Conservation (phyloP, 148 eudicot species). For the Persicaria tinctoria region DNA sequence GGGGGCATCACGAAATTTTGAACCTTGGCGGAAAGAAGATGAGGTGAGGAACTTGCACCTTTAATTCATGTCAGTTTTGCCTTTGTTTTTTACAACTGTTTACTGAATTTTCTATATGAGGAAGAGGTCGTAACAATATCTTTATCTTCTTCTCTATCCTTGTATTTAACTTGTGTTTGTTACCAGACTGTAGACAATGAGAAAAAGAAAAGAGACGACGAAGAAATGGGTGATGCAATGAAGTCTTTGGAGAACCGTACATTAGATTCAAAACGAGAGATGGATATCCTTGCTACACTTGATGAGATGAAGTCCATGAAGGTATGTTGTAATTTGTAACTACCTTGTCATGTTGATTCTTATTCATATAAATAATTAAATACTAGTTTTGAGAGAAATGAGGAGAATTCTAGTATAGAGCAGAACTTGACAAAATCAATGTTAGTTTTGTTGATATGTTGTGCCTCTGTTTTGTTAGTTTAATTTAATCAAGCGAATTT, state of each 20-base stretch:
- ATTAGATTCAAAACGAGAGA: conserved; percentile 78
- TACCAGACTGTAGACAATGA: conserved; percentile 54
- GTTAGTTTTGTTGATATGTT: background rate
- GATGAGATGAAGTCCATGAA: conserved; percentile 97
- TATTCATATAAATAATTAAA: background rate
- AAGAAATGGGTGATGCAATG: conserved; percentile 99
- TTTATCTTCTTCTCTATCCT: conserved; percentile 10
- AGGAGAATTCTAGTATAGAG: background rate
- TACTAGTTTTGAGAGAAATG: background rate
- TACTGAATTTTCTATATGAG: background rate
- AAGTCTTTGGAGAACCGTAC: conserved; percentile 94
- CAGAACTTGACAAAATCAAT: background rate
- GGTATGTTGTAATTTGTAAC: conserved; percentile 28
- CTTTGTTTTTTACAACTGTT: background rate
- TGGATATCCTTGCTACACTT: conserved; percentile 91
- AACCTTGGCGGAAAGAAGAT: conserved; percentile 89
- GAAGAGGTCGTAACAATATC: background rate
- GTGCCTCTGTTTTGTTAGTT: background rate
- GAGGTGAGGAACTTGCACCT: conserved; percentile 37
- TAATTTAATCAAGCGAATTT: background rate
- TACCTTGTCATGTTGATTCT: background rate
- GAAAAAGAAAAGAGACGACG: conserved; percentile 59
- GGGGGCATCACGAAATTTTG: conserved; percentile 76
- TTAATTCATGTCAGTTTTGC: background rate
- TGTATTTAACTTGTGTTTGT: background rate